Evolutionary conservation across 2,329 filamentous ascomycete genomes (phyloP), one percentile per base, ranked within the genome.

Genomic region (Dactylellina sp.): DNA sequence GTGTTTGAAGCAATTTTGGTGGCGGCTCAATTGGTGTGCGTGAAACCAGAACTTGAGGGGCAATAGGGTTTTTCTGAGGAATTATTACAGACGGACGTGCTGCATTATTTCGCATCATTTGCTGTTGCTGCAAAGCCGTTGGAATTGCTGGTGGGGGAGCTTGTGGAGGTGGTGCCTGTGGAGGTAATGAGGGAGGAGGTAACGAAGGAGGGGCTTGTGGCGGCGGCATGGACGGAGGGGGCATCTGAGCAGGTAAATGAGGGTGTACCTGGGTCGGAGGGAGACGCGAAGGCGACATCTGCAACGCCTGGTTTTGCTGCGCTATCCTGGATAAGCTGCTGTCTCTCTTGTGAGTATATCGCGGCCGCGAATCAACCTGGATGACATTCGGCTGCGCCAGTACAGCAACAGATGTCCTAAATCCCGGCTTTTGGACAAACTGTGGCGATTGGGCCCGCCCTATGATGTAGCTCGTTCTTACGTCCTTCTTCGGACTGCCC

Each of bases 381-480:
- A 74, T 49, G 32, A 74, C 25, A 46, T 28, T 66, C 7, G 70
- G 70, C 20, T 74, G 70, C 16, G 70, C 70, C 42, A 74, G 35
- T 42, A 74, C 60, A 11, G 70, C 70, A 16, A 74, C 70, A 37
- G 70, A 74, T n/a, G 70, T 74, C 42, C 70, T 66, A 14, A 62
- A 25, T n/a, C 44, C 52, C 40, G 61, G 47, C 39, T 55, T 66
- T 39, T 62, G 70, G 55, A 74, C 55, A 12, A 74, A 65, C 42
- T 74, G 70, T 32, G 70, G 70, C 18, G 70, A 74, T 24, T 74
- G 61, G 4, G 61, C 62, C 42, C 70, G 56, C 14, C 61, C 70
- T 14, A 52, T 39, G 16, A 57, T 49, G 56, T 74, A 74, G 37
- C 70, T 74, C 11, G 47, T 66, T 22, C 70, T 53, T n/a, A 61